A percentile compares a stretch with the other conserved stretches of the same genome.
Evolutionary conservation across 345 rosid species (phyloP).

Genomic region (Diplotaxis tenuifolia): DNA sequence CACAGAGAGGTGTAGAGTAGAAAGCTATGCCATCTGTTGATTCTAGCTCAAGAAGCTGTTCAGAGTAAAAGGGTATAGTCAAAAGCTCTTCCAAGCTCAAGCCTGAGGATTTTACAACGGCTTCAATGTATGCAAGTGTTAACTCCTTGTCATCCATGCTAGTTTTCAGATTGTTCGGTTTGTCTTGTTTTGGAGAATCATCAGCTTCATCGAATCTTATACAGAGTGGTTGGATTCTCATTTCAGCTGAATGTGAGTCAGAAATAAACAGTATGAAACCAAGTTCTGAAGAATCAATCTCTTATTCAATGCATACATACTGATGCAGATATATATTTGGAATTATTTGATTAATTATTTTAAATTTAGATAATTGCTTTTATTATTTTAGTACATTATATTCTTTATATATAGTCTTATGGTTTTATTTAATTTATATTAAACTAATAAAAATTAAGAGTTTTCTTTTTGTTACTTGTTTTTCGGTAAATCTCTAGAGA

Average conservation of each 20-base stretch:
- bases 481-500: too few relatives aligned
- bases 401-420: too few relatives aligned
- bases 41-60: conserved; percentile 60
- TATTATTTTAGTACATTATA: too few relatives aligned
- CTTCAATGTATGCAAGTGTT: conserved; percentile 49
- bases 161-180: conserved; percentile 37
- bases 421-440: too few relatives aligned
- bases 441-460: too few relatives aligned
- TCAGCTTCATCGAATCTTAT: conserved; percentile 55
- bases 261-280: conserved; percentile 31
- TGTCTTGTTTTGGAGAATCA: conserved; percentile 57
- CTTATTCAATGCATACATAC: conserved; percentile 21
- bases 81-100: conserved; percentile 68
- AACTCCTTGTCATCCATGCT: conserved; percentile 46
- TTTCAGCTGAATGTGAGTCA: conserved; percentile 52
- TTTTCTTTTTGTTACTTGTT: too few relatives aligned
- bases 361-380: too few relatives aligned
- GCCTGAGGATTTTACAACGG: conserved; percentile 55
- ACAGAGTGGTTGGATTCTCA: conserved; percentile 48
- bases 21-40: conserved; percentile 49
- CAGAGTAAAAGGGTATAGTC: conserved; percentile 53
- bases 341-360: too few relatives aligned
- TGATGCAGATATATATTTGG: too few relatives aligned
- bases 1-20: conserved; percentile 51
- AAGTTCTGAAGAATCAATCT: conserved; percentile 2